Evolutionary conservation across 192 early-diverging fungal species (phyloP), one percentile per base, ranked within the genome.

Genomic region (Obelidium mucronatum): DNA sequence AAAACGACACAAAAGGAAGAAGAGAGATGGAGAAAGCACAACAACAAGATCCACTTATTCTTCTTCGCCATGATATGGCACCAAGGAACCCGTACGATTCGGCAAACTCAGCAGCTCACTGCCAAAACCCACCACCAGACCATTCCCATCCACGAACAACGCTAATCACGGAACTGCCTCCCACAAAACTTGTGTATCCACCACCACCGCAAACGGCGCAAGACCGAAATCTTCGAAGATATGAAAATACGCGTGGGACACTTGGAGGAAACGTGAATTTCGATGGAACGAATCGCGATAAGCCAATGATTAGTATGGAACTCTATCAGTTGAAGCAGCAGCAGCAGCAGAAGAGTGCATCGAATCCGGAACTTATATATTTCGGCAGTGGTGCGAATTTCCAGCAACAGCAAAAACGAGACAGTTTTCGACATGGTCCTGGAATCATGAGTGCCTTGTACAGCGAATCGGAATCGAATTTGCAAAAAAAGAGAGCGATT

Each of bases 171-270:
- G 28, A 44, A 36, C 44, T 54, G 26, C 67, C 42, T 4, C 30
- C 22, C 11, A 11, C 22, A 3, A 69, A 69, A 69, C 30, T 52
- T 44, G 67, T 53, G 39, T 53, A 48, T 48, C 67, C 42, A 26
- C 22, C 24, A 13, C 67, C 40, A 53, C 5, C 19, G 34, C 11
- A 33, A 11, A 48, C 52, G 13, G 67, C 22, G 11, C 8, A 28
- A 22, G 67, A 69, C 11, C 67, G 67, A n/a, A 69, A 69, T 44
- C 26, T 8, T 8, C 42, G 67, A 24, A 11, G 52, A 8, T 36
- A 35, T 19, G 67, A 69, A 69, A 69, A 69, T 44, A 69, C 42
- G 40, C 67, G 67, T 36, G 67, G 67, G 3, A 54, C 52, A 8
- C 34, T 69, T 2, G 67, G 67, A 19, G 67, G 42, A 28, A 36